Conservation (phyloP, 805 yeast species). For the Suhomyces tanzawaensis region DNA sequence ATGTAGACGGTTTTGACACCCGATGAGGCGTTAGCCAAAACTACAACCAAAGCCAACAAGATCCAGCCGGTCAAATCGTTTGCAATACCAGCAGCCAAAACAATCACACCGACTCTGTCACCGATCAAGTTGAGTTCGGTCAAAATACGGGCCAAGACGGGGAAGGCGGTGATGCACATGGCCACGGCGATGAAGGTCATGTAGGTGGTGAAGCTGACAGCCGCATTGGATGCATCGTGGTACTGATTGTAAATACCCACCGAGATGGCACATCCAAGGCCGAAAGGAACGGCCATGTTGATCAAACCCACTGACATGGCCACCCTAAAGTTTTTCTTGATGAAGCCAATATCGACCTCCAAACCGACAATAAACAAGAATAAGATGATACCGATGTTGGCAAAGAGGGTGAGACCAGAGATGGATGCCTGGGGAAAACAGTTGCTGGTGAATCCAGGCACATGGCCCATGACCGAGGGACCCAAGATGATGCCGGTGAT, state of each 20-base stretch:
- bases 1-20: conserved; percentile 72
- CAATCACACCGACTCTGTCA: conserved; percentile 67
- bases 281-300: conserved; percentile 78
- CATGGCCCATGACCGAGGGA: conserved; percentile 70
- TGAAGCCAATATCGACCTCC: conserved; percentile 70
- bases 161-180: conserved; percentile 81
- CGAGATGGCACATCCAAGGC: conserved; percentile 70
- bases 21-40: conserved; percentile 69
- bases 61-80: conserved; percentile 84
- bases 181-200: conserved; percentile 84
- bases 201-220: conserved; percentile 59
- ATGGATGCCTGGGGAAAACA: conserved; percentile 66
- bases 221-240: conserved; percentile 24
- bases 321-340: conserved; percentile 55
- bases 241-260: conserved; percentile 64
- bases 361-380: conserved; percentile 75
- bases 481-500: conserved; percentile 73
- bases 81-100: conserved; percentile 79
- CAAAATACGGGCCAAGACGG: conserved; percentile 75
- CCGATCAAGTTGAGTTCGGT: conserved; percentile 69
- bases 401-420: conserved; percentile 62
- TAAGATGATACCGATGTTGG: conserved; percentile 72
- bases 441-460: conserved; percentile 61
- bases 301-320: conserved; percentile 69
- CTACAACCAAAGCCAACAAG: conserved; percentile 69